phyloP scores from a whole-genome alignment of 495 filamentous ascomycete genomes.

The Trichoderma parareesei region DNA sequence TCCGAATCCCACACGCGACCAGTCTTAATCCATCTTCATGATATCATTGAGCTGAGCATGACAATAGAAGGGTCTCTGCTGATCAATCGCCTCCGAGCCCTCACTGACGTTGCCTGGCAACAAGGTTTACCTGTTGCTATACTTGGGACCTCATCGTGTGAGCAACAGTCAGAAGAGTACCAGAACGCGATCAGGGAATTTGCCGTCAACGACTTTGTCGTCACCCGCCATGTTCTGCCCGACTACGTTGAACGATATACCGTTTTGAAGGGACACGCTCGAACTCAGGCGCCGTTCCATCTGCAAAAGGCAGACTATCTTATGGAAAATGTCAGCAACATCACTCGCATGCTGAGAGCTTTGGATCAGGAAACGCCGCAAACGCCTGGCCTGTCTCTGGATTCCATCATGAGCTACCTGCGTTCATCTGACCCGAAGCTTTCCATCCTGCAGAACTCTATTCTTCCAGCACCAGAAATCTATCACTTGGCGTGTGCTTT shows the following conservation, averaged over 20 bases:
- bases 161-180: conserved; percentile 24
- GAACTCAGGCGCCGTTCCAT: conserved; percentile 20
- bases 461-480: conserved; percentile 4
- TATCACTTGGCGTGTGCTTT: conserved; percentile 2
- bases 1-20: not conserved
- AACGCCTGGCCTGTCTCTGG: not conserved
- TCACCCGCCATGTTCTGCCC: conserved; percentile 14
- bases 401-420: not conserved
- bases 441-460: not conserved
- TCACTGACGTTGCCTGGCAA: conserved; percentile 60
- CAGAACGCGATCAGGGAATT: conserved; percentile 25
- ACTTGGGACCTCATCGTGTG: conserved; percentile 55
- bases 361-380: conserved; percentile 14
- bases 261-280: not conserved
- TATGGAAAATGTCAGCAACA: conserved; percentile 32
- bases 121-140: conserved; percentile 63
- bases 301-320: conserved; percentile 25
- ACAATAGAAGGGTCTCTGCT: conserved; percentile 55
- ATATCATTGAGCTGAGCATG: conserved; percentile 65
- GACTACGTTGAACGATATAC: not conserved
- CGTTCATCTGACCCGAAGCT: not conserved
- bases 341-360: conserved; percentile 30
- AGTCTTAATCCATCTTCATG: conserved; percentile 68
- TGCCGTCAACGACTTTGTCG: conserved; percentile 21
- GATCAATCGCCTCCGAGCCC: conserved; percentile 54